Evolutionary conservation across 345 rosid species (phyloP).

Genomic region (Eucalyptus shirleyi): DNA sequence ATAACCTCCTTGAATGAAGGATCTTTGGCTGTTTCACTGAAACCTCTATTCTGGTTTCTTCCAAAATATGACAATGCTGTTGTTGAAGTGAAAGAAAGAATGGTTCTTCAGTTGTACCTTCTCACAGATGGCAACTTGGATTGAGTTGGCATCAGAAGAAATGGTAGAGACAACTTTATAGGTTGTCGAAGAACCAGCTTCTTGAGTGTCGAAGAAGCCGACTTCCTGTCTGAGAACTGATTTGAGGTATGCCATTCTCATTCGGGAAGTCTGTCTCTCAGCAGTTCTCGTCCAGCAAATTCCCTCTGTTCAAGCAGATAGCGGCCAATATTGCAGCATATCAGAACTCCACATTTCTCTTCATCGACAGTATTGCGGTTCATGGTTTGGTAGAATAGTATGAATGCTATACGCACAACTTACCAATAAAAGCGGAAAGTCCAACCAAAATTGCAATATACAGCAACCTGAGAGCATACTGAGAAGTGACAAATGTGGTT

Average conservation of each 20-base stretch:
- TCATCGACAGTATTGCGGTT: not conserved
- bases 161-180: slow-evolving; percentile 49
- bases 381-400: not conserved
- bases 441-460: slow-evolving; percentile 54
- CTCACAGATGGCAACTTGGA: slow-evolving; percentile 58
- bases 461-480: slow-evolving; percentile 47
- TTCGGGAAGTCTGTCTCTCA: slow-evolving; percentile 55
- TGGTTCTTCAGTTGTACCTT: slow-evolving; percentile 18
- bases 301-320: slow-evolving; percentile 33
- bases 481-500: not conserved
- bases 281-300: slow-evolving; percentile 67
- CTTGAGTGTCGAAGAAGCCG: slow-evolving; percentile 56
- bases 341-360: not conserved
- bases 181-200: slow-evolving; percentile 44
- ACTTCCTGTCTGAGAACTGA: slow-evolving; percentile 62
- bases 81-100: not conserved
- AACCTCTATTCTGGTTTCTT: not conserved
- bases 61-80: not conserved
- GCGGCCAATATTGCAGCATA: not conserved
- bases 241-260: slow-evolving; percentile 48
- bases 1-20: not conserved
- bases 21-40: not conserved
- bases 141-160: slow-evolving; percentile 49
- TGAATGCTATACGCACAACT: not conserved
- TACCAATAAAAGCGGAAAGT: slow-evolving; percentile 50